A percentile compares a stretch with the other conserved stretches of the same genome.
phyloP scores from a whole-genome alignment of 1,284 basidiomycete genomes.

The Cutaneotrichosporon spelunceum region DNA sequence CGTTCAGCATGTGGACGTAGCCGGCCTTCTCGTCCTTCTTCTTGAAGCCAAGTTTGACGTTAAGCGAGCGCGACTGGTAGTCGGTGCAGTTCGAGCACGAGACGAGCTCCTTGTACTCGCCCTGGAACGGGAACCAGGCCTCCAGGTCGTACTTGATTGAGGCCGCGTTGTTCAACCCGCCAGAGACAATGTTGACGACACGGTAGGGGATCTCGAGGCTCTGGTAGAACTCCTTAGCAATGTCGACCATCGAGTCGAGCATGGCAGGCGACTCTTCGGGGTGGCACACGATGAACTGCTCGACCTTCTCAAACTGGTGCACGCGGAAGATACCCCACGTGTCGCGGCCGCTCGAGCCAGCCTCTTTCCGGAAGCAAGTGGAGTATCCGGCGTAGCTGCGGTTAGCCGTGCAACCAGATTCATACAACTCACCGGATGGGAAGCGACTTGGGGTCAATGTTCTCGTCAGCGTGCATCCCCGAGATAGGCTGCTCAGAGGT shows the following conservation, averaged over 20 bases:
- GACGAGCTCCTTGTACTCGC: constrained; percentile 89
- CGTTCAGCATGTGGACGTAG: constrained; percentile 97
- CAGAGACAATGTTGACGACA: constrained; percentile 92
- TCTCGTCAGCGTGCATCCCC: constrained; percentile 90
- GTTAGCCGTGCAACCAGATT: neutral
- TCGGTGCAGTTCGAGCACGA: constrained; percentile 92
- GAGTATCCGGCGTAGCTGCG: constrained; percentile 61
- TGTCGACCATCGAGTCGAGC: constrained; percentile 86
- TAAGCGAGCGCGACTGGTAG: constrained; percentile 84
- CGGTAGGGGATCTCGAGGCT: constrained; percentile 86
- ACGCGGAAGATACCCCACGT: constrained; percentile 99
- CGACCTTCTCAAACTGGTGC: constrained; percentile 99
- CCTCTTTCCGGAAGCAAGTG: constrained; percentile 99
- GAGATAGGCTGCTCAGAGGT: constrained; percentile 99
- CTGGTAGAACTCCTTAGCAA: constrained; percentile 93
- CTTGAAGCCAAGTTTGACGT: constrained; percentile 86
- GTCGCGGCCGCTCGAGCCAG: constrained; percentile 92
- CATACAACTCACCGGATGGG: constrained; percentile 70
- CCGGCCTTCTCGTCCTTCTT: constrained; percentile 78
- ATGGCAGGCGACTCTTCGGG: constrained; percentile 91
- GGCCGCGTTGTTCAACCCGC: constrained; percentile 93
- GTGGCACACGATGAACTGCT: constrained; percentile 90
- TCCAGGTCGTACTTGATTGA: constrained; percentile 97
- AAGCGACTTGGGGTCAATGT: constrained; percentile 90
- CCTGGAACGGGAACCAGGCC: constrained; percentile 99